Conservation (phyloP, 2,329 filamentous ascomycete species). For the Sporothrix brunneoviolacea region DNA sequence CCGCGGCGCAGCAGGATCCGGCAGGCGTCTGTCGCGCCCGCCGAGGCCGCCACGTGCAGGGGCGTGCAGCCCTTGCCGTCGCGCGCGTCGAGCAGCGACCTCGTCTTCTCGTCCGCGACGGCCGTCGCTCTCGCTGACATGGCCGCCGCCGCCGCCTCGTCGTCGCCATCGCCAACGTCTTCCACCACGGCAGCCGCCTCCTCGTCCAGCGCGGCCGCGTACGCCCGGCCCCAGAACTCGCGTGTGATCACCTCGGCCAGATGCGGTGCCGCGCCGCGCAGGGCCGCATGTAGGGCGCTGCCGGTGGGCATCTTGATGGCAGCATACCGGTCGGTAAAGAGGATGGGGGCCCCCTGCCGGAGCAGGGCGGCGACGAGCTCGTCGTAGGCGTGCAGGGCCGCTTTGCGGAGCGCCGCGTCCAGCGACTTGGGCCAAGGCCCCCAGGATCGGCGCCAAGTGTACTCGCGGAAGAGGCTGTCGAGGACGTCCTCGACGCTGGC, state of each 20-base stretch:
- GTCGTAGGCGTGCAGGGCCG: slow-evolving; percentile 14
- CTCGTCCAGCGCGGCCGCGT: not conserved
- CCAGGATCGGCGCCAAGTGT: slow-evolving; percentile 4
- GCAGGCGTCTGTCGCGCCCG: slow-evolving; percentile 5
- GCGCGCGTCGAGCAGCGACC: slow-evolving; percentile 10
- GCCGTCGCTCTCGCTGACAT: too few relatives aligned
- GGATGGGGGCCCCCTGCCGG: slow-evolving; percentile 19
- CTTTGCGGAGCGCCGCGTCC: slow-evolving; percentile 10
- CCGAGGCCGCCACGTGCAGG: slow-evolving; percentile 18
- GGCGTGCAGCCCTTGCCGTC: slow-evolving; percentile 17
- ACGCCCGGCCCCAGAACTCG: slow-evolving; percentile 6
- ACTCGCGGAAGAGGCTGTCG: not conserved
- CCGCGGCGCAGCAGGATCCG: slow-evolving; percentile 13
- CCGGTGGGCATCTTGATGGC: not conserved
- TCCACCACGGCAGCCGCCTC: not conserved
- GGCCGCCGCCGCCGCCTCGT: not conserved
- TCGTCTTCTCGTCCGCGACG: slow-evolving; percentile 2
- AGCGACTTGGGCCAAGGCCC: slow-evolving; percentile 8
- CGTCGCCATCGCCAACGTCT: not conserved
- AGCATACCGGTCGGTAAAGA: not conserved
- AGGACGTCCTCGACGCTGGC: not conserved
- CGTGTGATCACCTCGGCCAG: slow-evolving; percentile 12
- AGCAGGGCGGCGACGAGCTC: slow-evolving; percentile 16
- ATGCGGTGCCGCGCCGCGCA: slow-evolving; percentile 14
- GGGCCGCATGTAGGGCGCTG: slow-evolving; percentile 17